Percentiles rank a stretch among this genome's conserved stretches.
Evolutionary conservation across 441 rosid genomes (phyloP).

Genomic region (Hura crepitans): DNA sequence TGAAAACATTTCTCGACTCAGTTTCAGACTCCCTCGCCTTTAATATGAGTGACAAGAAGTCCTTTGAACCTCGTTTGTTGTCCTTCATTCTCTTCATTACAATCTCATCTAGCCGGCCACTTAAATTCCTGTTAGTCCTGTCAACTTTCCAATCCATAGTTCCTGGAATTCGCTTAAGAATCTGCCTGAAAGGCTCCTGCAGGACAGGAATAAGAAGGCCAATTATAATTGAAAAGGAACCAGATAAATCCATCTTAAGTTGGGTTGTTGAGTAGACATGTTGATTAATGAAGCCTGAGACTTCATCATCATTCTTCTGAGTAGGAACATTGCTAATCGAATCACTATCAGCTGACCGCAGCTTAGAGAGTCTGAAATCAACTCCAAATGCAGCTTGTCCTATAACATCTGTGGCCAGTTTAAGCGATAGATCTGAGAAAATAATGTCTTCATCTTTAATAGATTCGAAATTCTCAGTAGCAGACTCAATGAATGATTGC

Average conservation of each 20-base stretch:
- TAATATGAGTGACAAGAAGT: slow-evolving; percentile 70
- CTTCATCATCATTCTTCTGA: slow-evolving; percentile 37
- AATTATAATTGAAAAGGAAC: slow-evolving; percentile 69
- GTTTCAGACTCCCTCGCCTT: slow-evolving; percentile 62
- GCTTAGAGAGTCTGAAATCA: slow-evolving; percentile 65
- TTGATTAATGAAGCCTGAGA: slow-evolving; percentile 64
- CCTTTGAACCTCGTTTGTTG: slow-evolving; percentile 48
- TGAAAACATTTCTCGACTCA: slow-evolving; percentile 43
- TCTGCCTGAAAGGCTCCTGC: slow-evolving; percentile 83
- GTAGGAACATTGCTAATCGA: slow-evolving; percentile 11
- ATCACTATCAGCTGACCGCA: slow-evolving; percentile 26
- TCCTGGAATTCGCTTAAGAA: slow-evolving; percentile 77
- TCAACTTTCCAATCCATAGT: slow-evolving; percentile 87
- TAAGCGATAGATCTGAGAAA: slow-evolving; percentile 74
- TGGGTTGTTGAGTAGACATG: slow-evolving; percentile 92
- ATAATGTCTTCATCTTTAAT: slow-evolving; percentile 38
- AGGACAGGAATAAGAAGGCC: slow-evolving; percentile 78
- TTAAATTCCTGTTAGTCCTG: slow-evolving; percentile 50
- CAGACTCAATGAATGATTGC: slow-evolving; percentile 61
- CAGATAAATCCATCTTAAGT: slow-evolving; percentile 91
- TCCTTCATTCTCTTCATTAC: slow-evolving; percentile 62
- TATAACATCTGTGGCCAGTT: slow-evolving; percentile 76
- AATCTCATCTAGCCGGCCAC: slow-evolving; percentile 63
- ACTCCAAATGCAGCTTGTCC: slow-evolving; percentile 96
- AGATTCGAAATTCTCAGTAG: slow-evolving; percentile 49